These are phyloP conservation scores for Chaetomium tenue DNA, from an alignment of 495 filamentous ascomycete species.

Conservation along the genomic window DNA sequence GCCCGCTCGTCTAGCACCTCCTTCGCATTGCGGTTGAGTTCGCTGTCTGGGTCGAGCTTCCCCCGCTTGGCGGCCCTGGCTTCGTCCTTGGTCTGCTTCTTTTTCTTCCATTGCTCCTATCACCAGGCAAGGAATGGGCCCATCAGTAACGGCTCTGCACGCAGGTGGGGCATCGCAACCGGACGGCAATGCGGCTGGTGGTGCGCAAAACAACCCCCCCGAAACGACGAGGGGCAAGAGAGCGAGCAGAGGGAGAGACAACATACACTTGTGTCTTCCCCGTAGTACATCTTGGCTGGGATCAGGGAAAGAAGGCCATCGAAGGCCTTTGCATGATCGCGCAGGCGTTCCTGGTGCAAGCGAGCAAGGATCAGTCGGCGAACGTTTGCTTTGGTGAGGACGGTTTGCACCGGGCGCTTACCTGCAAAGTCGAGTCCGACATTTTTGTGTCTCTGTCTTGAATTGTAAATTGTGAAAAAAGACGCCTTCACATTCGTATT, in stretches of 20 bases:
- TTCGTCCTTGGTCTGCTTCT: slow-evolving; percentile 84
- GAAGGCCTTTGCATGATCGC: slow-evolving; percentile 81
- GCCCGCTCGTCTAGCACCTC: slow-evolving; percentile 82
- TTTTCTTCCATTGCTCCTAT: slow-evolving; percentile 81
- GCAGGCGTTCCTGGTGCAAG: slow-evolving; percentile 69
- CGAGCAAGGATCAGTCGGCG: slow-evolving; percentile 11
- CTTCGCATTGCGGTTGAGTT: slow-evolving; percentile 67
- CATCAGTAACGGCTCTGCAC: slow-evolving; percentile 22
- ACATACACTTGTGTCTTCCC: slow-evolving; percentile 80
- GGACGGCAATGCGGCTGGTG: not conserved
- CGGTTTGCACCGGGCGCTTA: slow-evolving; percentile 17
- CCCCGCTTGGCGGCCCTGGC: slow-evolving; percentile 71
- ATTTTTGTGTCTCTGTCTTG: slow-evolving; percentile 18
- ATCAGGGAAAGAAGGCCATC: slow-evolving; percentile 89
- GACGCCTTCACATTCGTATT: not conserved
- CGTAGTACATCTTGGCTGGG: slow-evolving; percentile 89
- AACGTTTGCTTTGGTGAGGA: not conserved
- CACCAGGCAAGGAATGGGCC: slow-evolving; percentile 12
- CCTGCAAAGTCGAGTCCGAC: slow-evolving; percentile 35
- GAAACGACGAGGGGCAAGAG: not conserved
- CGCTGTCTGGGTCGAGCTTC: slow-evolving; percentile 81
- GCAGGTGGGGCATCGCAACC: slow-evolving; percentile 20
- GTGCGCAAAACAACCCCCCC: not conserved
- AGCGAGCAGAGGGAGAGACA: slow-evolving; percentile 5
- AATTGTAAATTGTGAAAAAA: not conserved